Percentiles rank a stretch among this genome's conserved stretches.
Conservation (phyloP, 768 basidiomycete genomes). For the Russula olivacea region DNA sequence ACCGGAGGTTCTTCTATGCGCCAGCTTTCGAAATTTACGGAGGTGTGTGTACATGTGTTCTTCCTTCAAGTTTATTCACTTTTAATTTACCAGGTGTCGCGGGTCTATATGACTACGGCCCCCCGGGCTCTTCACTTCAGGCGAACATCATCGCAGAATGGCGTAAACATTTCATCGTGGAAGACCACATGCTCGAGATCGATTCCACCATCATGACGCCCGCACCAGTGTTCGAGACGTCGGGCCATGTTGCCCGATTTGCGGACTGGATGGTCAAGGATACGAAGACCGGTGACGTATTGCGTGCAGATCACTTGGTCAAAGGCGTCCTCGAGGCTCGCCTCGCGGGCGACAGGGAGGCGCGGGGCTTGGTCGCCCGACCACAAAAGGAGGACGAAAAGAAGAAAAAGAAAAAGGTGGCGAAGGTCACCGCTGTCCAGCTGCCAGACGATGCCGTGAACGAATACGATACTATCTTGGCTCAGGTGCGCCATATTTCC, state of each 20-base stretch:
- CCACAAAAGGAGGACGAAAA: slow-evolving; percentile 51
- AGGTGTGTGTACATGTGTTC: slow-evolving; percentile 47
- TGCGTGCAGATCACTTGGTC: slow-evolving; percentile 94
- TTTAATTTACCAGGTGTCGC: slow-evolving; percentile 64
- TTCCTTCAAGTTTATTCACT: not conserved
- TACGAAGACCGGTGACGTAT: slow-evolving; percentile 87
- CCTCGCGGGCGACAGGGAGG: slow-evolving; percentile 85
- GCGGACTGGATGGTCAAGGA: slow-evolving; percentile 99
- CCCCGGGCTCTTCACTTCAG: slow-evolving; percentile 90
- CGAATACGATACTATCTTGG: slow-evolving; percentile 78
- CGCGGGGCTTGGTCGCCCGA: slow-evolving; percentile 66
- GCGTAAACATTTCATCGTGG: slow-evolving; percentile 97
- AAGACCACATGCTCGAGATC: slow-evolving; percentile 97
- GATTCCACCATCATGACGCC: slow-evolving; percentile 99
- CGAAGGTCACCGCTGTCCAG: slow-evolving; percentile 62
- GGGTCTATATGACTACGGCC: slow-evolving; percentile 96
- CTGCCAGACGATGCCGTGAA: slow-evolving; percentile 66
- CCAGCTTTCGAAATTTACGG: slow-evolving; percentile 99
- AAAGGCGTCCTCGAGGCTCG: slow-evolving; percentile 88
- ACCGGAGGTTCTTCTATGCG: slow-evolving; percentile 93
- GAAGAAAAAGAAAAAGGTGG: slow-evolving; percentile 76
- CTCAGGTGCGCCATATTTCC: slow-evolving; percentile 56
- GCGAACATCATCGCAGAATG: slow-evolving; percentile 96
- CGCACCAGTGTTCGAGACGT: slow-evolving; percentile 89
- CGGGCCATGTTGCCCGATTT: slow-evolving; percentile 96